A percentile compares a stretch with the other conserved stretches of the same genome.
Conservation (phyloP, 2,329 filamentous ascomycete genomes). For the Pseudomassariella vexata region DNA sequence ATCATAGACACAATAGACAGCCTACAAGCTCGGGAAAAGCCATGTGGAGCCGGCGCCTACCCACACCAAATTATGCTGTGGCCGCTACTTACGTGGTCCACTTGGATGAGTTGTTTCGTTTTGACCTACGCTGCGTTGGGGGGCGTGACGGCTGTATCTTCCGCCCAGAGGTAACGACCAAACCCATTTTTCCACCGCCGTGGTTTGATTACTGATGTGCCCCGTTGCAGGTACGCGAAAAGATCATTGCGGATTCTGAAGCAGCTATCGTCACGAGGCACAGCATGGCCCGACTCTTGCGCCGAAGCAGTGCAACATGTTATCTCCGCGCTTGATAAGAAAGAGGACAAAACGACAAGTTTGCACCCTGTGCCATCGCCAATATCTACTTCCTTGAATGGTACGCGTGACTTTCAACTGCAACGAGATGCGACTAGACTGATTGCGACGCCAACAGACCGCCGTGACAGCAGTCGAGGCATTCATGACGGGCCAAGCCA, state of each 20-base stretch:
- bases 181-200: not conserved
- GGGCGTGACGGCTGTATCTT: slow-evolving; percentile 10
- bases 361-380: no score
- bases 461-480: no score
- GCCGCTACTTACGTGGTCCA: slow-evolving; percentile 15
- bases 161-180: slow-evolving; percentile 8
- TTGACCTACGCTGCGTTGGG: slow-evolving; percentile 13
- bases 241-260: slow-evolving; percentile 10
- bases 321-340: slow-evolving; percentile 8
- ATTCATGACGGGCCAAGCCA: no score
- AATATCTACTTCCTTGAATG: no score
- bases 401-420: no score
- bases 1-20: slow-evolving; percentile 10
- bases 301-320: slow-evolving; percentile 10
- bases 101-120: slow-evolving; percentile 16
- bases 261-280: slow-evolving; percentile 10
- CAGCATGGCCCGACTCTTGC: slow-evolving; percentile 13
- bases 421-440: no score
- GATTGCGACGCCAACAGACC: no score
- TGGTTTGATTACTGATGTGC: not conserved
- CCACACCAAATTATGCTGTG: slow-evolving; percentile 8
- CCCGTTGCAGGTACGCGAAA: slow-evolving; percentile 9
- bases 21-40: not conserved
- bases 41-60: not conserved
- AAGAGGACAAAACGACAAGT: no score